phyloP scores from a whole-genome alignment of 2,329 filamentous ascomycete genomes.

The Myotisia sp. region DNA sequence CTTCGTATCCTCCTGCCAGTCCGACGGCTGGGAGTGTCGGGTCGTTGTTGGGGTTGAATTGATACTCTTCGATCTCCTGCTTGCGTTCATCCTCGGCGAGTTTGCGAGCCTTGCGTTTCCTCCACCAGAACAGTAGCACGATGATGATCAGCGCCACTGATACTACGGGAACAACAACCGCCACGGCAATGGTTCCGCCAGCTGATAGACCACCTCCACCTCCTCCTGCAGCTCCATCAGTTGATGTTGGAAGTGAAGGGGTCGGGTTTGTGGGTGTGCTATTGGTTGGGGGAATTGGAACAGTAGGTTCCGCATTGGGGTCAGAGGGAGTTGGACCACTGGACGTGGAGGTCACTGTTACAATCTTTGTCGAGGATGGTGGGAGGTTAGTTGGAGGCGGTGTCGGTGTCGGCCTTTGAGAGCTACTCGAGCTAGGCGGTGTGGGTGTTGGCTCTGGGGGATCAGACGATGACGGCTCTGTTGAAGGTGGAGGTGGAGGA shows the following conservation, averaged over 20 bases:
- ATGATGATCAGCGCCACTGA: conserved; percentile 70
- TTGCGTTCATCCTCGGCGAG: conserved; percentile 73
- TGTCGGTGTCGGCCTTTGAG: conserved; percentile 3
- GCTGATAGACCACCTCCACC: conserved; percentile 27
- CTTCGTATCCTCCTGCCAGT: conserved; percentile 14
- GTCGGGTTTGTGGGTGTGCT: conserved; percentile 17
- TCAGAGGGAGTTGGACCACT: conserved; percentile 1
- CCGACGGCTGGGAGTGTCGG: conserved; percentile 55
- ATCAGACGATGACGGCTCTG: conserved; percentile 4
- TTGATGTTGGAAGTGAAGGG: conserved; percentile 16
- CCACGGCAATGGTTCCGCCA: conserved; percentile 68
- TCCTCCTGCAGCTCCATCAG: conserved; percentile 15
- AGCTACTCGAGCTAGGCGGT: neutral
- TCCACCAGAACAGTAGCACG: conserved; percentile 69
- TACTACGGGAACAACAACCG: conserved; percentile 84
- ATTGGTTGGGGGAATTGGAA: conserved; percentile 13
- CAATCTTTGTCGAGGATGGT: conserved; percentile 12
- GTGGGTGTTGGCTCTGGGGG: conserved; percentile 9
- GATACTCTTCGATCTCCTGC: conserved; percentile 95
- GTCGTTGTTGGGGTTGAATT: conserved; percentile 94
- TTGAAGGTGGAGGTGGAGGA: conserved; percentile 1
- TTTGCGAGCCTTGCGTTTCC: conserved; percentile 73
- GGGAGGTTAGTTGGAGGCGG: conserved; percentile 1
- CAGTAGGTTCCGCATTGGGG: conserved; percentile 8
- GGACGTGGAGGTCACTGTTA: conserved; percentile 16